These are phyloP conservation scores for Volvariella volvacea DNA, from an alignment of 1,284 basidiomycete species.

Conservation along the genomic window DNA sequence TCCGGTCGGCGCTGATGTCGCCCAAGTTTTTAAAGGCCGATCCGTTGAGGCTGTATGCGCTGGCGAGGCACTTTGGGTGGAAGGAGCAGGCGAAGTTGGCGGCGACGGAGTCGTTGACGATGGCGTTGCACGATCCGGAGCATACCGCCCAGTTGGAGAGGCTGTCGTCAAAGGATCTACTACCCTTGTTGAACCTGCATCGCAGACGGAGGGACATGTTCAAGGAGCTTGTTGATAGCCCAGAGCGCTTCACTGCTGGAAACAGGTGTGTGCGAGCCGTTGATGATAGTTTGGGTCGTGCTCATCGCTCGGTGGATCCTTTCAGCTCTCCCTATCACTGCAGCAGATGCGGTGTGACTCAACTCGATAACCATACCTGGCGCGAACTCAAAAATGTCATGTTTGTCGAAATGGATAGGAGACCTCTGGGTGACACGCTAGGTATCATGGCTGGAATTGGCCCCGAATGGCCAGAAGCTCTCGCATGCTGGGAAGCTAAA, in stretches of 20 bases:
- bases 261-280: conserved; percentile 25
- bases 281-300: neutral
- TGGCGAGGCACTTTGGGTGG: conserved; percentile 39
- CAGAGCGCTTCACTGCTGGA: conserved; percentile 35
- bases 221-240: conserved; percentile 30
- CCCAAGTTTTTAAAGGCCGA: conserved; percentile 24
- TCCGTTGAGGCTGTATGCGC: conserved; percentile 32
- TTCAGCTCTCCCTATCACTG: conserved; percentile 30
- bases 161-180: conserved; percentile 28
- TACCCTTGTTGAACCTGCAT: conserved; percentile 31
- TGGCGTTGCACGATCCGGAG: conserved; percentile 23
- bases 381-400: conserved; percentile 31
- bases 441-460: conserved; percentile 21
- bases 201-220: conserved; percentile 30
- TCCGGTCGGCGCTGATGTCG: conserved; percentile 28
- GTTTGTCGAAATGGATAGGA: conserved; percentile 31
- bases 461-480: conserved; percentile 33
- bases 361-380: conserved; percentile 35
- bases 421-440: conserved; percentile 30
- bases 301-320: neutral
- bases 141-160: conserved; percentile 14
- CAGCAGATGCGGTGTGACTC: conserved; percentile 30
- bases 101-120: conserved; percentile 28
- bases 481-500: conserved; percentile 35
- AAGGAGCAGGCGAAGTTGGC: conserved; percentile 29